Evolutionary conservation across 805 yeast species (phyloP).

Genomic region (Candida michaelii): DNA sequence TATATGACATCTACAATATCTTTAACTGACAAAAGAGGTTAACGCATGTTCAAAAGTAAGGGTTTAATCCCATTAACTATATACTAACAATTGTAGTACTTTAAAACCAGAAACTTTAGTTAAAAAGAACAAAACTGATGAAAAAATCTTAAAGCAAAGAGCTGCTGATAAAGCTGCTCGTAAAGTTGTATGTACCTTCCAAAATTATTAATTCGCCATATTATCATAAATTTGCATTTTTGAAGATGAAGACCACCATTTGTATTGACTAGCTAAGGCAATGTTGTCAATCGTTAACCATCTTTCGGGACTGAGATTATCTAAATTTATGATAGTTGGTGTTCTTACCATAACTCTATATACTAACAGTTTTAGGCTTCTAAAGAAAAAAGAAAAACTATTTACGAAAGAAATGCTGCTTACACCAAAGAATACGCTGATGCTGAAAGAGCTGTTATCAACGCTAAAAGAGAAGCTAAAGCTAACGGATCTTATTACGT

Average conservation of each 20-base stretch:
- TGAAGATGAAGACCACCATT: conserved; percentile 54
- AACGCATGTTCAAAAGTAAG: not conserved
- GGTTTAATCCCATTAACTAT: not conserved
- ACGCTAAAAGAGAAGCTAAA: conserved; percentile 91
- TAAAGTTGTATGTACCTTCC: conserved; percentile 65
- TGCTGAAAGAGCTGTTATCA: conserved; percentile 83
- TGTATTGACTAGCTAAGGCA: conserved; percentile 65
- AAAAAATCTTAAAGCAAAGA: conserved; percentile 73
- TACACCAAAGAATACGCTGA: conserved; percentile 93
- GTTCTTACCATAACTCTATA: conserved; percentile 2
- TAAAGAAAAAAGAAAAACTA: conserved; percentile 60
- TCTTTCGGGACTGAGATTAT: conserved; percentile 77
- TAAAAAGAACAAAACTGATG: conserved; percentile 78
- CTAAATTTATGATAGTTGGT: not conserved
- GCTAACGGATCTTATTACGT: conserved; percentile 93
- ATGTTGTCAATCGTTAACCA: conserved; percentile 79
- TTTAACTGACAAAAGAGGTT: conserved; percentile 5
- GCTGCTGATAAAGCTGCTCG: conserved; percentile 79
- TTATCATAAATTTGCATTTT: conserved; percentile 18
- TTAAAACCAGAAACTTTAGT: conserved; percentile 81
- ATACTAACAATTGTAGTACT: conserved; percentile 39
- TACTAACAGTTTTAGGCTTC: conserved; percentile 42
- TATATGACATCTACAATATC: conserved; percentile 17
- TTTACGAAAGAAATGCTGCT: conserved; percentile 94
- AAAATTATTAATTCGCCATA: conserved; percentile 12